These are phyloP conservation scores for Pyrenophora tritici-repentis DNA, from an alignment of 2,329 filamentous ascomycete species.

Conservation along the genomic window DNA sequence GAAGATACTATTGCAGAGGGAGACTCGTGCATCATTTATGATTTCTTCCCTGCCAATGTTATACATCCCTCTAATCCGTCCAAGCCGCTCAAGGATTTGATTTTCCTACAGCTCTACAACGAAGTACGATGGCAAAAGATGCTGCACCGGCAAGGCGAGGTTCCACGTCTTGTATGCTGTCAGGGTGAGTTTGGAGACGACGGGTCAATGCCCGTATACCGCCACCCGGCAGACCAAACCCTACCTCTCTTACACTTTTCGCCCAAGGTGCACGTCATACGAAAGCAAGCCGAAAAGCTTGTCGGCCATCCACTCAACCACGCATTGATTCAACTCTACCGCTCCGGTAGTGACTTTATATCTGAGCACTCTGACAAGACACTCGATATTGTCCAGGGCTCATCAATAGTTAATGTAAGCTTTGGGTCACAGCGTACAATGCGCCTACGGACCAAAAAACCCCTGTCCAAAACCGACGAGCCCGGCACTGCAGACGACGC, in stretches of 20 bases:
- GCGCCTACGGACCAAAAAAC: slow-evolving; percentile 82
- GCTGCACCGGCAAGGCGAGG: slow-evolving; percentile 88
- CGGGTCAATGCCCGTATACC: slow-evolving; percentile 85
- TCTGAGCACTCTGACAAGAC: slow-evolving; percentile 98
- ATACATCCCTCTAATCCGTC: slow-evolving; percentile 33
- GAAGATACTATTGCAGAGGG: slow-evolving; percentile 72
- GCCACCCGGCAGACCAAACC: slow-evolving; percentile 89
- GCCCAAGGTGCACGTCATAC: slow-evolving; percentile 70
- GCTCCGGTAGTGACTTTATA: slow-evolving; percentile 87
- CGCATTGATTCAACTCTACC: slow-evolving; percentile 89
- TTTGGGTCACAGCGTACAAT: slow-evolving; percentile 91
- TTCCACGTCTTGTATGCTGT: slow-evolving; percentile 87
- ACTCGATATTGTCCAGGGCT: slow-evolving; percentile 79
- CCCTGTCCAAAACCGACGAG: slow-evolving; percentile 11
- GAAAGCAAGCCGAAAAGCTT: slow-evolving; percentile 68
- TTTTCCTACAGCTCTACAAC: slow-evolving; percentile 71
- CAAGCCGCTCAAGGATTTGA: slow-evolving; percentile 56
- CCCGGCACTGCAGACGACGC: slow-evolving; percentile 28
- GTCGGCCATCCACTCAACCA: slow-evolving; percentile 87
- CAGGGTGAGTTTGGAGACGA: slow-evolving; percentile 74
- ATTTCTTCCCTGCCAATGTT: slow-evolving; percentile 63
- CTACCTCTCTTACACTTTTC: slow-evolving; percentile 79
- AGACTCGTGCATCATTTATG: slow-evolving; percentile 74
- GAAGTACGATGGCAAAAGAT: slow-evolving; percentile 91
- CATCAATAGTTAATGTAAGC: slow-evolving; percentile 89